Percentiles rank a stretch among this genome's conserved stretches.
phyloP scores from a whole-genome alignment of 83 land plant genomes.

The Diphasiastrum complanatum region DNA sequence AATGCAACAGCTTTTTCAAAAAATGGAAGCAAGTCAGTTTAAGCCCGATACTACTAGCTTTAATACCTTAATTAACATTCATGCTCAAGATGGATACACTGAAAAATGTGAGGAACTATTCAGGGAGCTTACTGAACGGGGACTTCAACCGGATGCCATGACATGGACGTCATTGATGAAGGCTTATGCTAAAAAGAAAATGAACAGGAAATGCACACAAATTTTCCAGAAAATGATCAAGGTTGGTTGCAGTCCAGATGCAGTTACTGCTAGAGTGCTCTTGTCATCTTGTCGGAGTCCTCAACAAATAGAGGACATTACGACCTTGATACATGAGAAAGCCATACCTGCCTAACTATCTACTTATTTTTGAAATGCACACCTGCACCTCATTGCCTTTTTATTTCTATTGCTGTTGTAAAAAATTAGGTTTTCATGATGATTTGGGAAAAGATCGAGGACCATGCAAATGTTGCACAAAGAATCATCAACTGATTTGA shows the following conservation, averaged over 20 bases:
- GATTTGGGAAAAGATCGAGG: too few relatives aligned
- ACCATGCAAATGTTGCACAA: too few relatives aligned
- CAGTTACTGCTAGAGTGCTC: constrained; percentile 72
- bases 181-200: constrained; percentile 68
- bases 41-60: constrained; percentile 67
- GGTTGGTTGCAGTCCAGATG: constrained; percentile 75
- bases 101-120: constrained; percentile 74
- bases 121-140: constrained; percentile 28
- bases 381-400: too few relatives aligned
- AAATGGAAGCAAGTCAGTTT: constrained; percentile 50
- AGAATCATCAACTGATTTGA: too few relatives aligned
- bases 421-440: too few relatives aligned
- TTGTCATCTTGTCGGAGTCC: constrained; percentile 63
- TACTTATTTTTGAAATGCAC: too few relatives aligned
- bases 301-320: too few relatives aligned
- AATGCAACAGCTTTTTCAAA: constrained; percentile 53
- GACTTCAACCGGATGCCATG: constrained; percentile 54
- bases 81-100: constrained; percentile 59
- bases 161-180: constrained; percentile 83
- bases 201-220: constrained; percentile 53
- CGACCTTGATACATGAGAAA: too few relatives aligned
- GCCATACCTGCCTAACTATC: too few relatives aligned
- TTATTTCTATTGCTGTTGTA: too few relatives aligned
- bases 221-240: constrained; percentile 75
- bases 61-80: constrained; percentile 69